Base-by-base conservation (phyloP, 1,284 basidiomycete genomes). In the Testicularia cyperi region DNA sequence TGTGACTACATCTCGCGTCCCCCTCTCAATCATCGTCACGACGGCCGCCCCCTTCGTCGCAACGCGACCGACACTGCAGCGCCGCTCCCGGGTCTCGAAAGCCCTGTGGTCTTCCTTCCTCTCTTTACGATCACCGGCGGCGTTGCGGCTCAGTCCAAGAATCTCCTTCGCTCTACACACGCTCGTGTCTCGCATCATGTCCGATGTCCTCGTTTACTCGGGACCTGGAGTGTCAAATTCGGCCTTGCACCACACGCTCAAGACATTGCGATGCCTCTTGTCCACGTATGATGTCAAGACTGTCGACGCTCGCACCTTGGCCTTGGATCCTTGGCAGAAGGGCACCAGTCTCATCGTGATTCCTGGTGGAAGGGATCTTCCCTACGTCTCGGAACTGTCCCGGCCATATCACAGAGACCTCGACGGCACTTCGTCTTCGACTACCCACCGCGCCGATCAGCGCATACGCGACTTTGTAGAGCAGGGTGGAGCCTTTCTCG, bases 401-500 rank as follows among this genome's bases (percentile, higher is more conserved):
- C 33, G 43, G 10, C 13, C 44, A 1, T 49, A 52, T 37, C 32
- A 36, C n/a, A 55, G 53, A 8, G 35, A 19, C 16, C 35, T 27
- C 13, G 49, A 45, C 7, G 24, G 12, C 14, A 20, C 26, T 19
- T 18, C 36, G 6, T 39, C 52, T 5, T 40, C n/a, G 3, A 9
- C 16, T 2, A n/a, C 27, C 20, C 16, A 12, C 27, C 22, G 10
- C 8, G 21, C 22, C 13, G 6, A 16, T 16, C 7, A n/a, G 7
- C 9, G 18, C 21, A 83, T 92, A 38, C 80, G 80, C 39, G 79
- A 79, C 10, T 94, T 83, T 64, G 83, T 88, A 8, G 79, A 84
- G 36, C 67, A 78, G 6, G 69, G 91, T 1, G 92, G 92, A 4
- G 77, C 78, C 22, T 84, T 84, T 54, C 75, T 90, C 6, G 84